Evolutionary conservation across 176 grass and related monocot species (phyloP), one percentile per base, ranked within the genome.

Genomic region (Otatea glauca): DNA sequence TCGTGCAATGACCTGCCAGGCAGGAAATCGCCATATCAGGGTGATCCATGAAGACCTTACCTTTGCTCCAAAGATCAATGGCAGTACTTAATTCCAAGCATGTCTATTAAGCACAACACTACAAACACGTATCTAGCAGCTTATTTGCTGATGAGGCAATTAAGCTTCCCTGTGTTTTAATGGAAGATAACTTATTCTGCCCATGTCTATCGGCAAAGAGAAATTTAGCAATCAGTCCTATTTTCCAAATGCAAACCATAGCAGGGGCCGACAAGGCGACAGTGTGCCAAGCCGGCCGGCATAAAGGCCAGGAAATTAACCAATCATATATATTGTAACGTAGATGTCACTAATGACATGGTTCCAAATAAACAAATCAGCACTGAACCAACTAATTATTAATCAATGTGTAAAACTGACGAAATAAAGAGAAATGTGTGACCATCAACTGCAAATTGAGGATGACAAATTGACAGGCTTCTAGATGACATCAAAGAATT

Each of bases 401-500:
- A 88, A 63, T 43, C 43, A 43, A 48, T 84, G 38, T 49, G 3
- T 21, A 45, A 24, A 53, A 37, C 24, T 45, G 68, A 86, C 27
- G 81, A 42, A 56, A 38, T 49, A 56, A 38, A 21, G 27, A 53
- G 29, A 78, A 53, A 81, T 62, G 29, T 43, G 25, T 54, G 77
- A 9, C 13, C 42, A 58, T 43, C 64, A 35, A 16, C 72, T 81
- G 65, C 64, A 65, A 65, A 65, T 38, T 51, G 70, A 75, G 53
- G 24, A 61, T 17, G 71, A 9, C 71, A 32, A 75, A 64, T 75
- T 62, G 54, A 72, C 53, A 71, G 11, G 44, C 71, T 81, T 81
- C 83, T 86, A 71, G 88, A 89, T 54, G 77, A 16, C 75, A 70
- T 65, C 65, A 74, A 79, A 88, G 24, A 81, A 64, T 44, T 59